Percentiles rank a stretch among this genome's conserved stretches.
These are phyloP conservation scores for Penicillium sp. DNA, from an alignment of 2,329 filamentous ascomycete species.

Conservation along the genomic window DNA sequence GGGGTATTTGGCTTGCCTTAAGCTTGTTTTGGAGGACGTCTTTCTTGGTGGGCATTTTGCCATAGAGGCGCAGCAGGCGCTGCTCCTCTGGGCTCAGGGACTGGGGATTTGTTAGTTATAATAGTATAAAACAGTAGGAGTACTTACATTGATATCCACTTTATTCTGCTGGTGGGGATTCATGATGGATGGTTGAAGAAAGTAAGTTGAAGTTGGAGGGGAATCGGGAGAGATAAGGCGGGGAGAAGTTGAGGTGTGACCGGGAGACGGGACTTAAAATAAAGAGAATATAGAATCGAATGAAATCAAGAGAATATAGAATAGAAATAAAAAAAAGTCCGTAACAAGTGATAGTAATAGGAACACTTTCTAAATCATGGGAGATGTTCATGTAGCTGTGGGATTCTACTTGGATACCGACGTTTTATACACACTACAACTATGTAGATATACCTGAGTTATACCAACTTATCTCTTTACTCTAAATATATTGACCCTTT, in stretches of 20 bases:
- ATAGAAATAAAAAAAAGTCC: no score
- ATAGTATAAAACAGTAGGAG: neutral
- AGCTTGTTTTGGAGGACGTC: conserved; percentile 97
- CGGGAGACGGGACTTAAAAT: neutral
- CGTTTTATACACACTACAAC: no score
- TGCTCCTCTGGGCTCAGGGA: conserved; percentile 92
- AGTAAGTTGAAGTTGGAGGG: neutral
- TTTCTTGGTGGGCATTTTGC: conserved; percentile 94
- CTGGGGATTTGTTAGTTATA: conserved; percentile 48
- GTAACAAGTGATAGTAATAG: neutral
- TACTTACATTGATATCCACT: conserved; percentile 86
- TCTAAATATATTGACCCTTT: no score
- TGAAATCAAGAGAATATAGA: no score
- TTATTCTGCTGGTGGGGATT: conserved; percentile 99
- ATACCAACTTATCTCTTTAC: no score
- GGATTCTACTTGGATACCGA: no score
- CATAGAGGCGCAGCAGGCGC: conserved; percentile 92
- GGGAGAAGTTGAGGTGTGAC: conserved; percentile 5
- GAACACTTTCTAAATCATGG: no score
- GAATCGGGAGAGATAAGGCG: conserved; percentile 7
- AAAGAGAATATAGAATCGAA: neutral
- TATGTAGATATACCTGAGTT: no score
- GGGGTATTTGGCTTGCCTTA: conserved; percentile 55
- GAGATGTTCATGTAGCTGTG: no score
- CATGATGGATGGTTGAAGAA: conserved; percentile 55